Evolutionary conservation across 1,284 basidiomycete species (phyloP).

Genomic region (Ceratobasidium sp.): DNA sequence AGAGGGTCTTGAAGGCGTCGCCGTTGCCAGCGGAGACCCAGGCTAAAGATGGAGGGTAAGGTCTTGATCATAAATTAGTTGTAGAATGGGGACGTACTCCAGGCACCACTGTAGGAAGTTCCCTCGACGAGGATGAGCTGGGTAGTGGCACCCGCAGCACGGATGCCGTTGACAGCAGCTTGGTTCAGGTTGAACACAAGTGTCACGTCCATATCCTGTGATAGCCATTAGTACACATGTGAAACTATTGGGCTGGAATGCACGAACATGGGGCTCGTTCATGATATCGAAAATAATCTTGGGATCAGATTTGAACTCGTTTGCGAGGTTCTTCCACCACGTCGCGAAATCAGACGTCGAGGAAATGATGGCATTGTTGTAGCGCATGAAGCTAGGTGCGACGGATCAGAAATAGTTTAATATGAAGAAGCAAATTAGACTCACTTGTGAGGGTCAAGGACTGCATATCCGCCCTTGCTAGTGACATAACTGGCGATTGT

Average conservation of each 20-base stretch:
- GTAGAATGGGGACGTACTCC: constrained; percentile 38
- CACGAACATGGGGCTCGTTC: constrained; percentile 65
- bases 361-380: constrained; percentile 63
- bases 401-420: background rate
- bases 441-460: constrained; percentile 62
- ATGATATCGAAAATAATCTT: constrained; percentile 61
- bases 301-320: constrained; percentile 55
- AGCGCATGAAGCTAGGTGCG: constrained; percentile 65
- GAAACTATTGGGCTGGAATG: constrained; percentile 40
- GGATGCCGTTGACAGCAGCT: constrained; percentile 72
- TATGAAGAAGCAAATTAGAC: too few relatives aligned
- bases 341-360: constrained; percentile 64
- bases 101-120: constrained; percentile 57
- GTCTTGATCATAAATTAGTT: constrained; percentile 6
- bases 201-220: constrained; percentile 37
- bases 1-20: constrained; percentile 63
- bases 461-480: constrained; percentile 65
- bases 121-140: constrained; percentile 64
- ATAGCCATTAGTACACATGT: constrained; percentile 41
- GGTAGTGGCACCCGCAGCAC: constrained; percentile 66
- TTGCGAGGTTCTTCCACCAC: constrained; percentile 68
- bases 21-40: constrained; percentile 69
- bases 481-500: constrained; percentile 69
- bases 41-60: constrained; percentile 53
- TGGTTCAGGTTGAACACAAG: constrained; percentile 59